Percentiles rank a stretch among this genome's conserved stretches.
These are phyloP conservation scores for Neurospora sp. DNA, from an alignment of 495 filamentous ascomycete species.

Conservation along the genomic window DNA sequence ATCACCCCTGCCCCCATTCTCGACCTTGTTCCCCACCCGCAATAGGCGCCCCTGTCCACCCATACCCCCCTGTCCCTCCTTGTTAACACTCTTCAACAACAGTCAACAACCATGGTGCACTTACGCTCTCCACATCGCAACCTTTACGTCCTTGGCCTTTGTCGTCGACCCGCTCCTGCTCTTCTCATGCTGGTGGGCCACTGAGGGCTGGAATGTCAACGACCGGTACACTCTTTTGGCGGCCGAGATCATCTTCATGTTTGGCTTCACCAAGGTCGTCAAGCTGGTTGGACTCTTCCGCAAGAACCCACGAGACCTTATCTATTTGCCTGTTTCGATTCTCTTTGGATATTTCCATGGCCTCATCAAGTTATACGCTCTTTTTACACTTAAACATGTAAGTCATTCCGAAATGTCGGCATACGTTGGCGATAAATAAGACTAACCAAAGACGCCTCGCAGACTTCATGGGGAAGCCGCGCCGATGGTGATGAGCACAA, in stretches of 20 bases:
- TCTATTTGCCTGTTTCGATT: slow-evolving; percentile 61
- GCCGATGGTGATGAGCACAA: slow-evolving; percentile 57
- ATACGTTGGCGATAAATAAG: neutral
- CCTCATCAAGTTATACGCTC: slow-evolving; percentile 65
- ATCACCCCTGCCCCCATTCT: neutral
- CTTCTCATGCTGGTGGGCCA: slow-evolving; percentile 41
- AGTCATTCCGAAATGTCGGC: slow-evolving; percentile 14
- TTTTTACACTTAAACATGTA: slow-evolving; percentile 60
- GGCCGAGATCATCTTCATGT: slow-evolving; percentile 38
- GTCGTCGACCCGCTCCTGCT: slow-evolving; percentile 54
- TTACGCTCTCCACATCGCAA: slow-evolving; percentile 66
- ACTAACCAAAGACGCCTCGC: slow-evolving; percentile 14
- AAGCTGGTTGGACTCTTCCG: slow-evolving; percentile 67
- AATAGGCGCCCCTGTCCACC: neutral
- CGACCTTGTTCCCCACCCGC: neutral
- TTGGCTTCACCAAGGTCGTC: slow-evolving; percentile 60
- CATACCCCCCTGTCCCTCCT: neutral
- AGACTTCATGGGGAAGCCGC: slow-evolving; percentile 63
- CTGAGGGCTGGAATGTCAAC: slow-evolving; percentile 31
- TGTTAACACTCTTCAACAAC: neutral
- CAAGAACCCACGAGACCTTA: slow-evolving; percentile 56
- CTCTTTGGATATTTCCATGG: slow-evolving; percentile 72
- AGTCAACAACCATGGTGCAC: slow-evolving; percentile 66
- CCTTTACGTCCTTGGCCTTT: slow-evolving; percentile 60
- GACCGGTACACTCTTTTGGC: slow-evolving; percentile 36